Evolutionary conservation across 768 basidiomycete species (phyloP), one percentile per base, ranked within the genome.

Genomic region (Naganishia vaughanmartiniae): DNA sequence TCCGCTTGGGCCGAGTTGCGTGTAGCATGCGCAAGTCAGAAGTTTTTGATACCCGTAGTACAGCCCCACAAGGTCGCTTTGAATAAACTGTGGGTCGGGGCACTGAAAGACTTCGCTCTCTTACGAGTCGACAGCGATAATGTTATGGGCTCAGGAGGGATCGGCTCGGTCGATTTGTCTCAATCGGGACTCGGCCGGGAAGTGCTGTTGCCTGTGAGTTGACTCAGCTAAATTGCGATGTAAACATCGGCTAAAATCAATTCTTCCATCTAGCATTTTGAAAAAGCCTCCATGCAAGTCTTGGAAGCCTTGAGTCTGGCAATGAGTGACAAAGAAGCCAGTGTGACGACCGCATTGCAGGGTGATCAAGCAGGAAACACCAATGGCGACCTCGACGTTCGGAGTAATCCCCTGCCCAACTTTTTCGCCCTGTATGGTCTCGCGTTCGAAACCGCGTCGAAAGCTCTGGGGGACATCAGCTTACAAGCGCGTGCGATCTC

Each of bases 1-100:
- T 90, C 93, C 0, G 95, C 94, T 0, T 99, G 95, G 95, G 94
- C 94, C 9, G 89, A 95, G 78, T 84, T 99, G 19, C 87, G 92
- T 76, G 86, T 92, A 4, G 88, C 94, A 2, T 89, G 89, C 66
- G 79, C 84, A 0, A 84, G 87, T 36, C 92, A 93, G 76, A 74
- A 80, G 1, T 97, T 96, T 79, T 85, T 99, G 12, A 82, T 85
- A 26, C 86, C 89, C 42, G 90, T 99, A 1, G 85, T 97, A 54
- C 87, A 88, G 71, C 93, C 94, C 0, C 87, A 97, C 76, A 84
- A 89, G 56, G 81, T 85, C 2, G 85, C 87, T 0, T 84, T 99
- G 24, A 89, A 89, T 5, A 85, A 89, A 0, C 85, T 95, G 67
- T 99, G 95, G 95, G 85, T 96, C 53, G 88, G 90, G 0, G 86